Evolutionary conservation across 2,329 filamentous ascomycete genomes (phyloP), one percentile per base, ranked within the genome.

Genomic region (Alternaria conjuncta): DNA sequence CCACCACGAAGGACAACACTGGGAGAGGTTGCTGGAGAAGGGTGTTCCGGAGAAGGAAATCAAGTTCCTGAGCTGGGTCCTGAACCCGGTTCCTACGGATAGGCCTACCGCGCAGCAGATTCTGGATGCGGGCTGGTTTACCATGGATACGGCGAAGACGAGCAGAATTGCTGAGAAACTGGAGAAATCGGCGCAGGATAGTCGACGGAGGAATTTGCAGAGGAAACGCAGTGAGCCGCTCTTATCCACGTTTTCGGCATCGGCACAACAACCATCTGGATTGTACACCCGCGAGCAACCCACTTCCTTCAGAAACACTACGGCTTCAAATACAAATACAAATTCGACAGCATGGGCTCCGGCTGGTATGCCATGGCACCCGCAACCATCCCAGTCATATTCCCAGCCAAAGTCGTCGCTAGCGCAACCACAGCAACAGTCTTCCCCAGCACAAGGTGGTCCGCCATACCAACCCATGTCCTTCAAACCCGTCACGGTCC

Each of bases 1-100:
- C 3, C 60, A 62, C n/a, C 55, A 51, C n/a, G 60, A 65, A 23
- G 63, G 63, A 10, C 60, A 55, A 25, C 63, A 65, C 28, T 65
- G 63, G 63, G 59, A 63, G 6, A 36, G 20, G 6, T n/a, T 65
- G 3, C 43, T 43, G 7, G 32, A 47, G 5, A 65, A 65, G 30
- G 63, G 63, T 10, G 60, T 65, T 1, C n/a, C 55, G 5, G 63
- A 65, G 12, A 57, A 63, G 36, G 60, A 65, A 21, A 56, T 65
- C 9, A 28, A 46, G 8, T 65, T 65, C 28, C 26, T 65, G 13
- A 26, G 45, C 45, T 65, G 63, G 63, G 60, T 65, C 4, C 60
- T 65, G 4, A 63, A 65, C 2, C 63, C 63, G 0, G 60, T 65
- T 8, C 63, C 63, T 9, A 62, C 60, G 12, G 60, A 63, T 15